phyloP scores from a whole-genome alignment of 768 basidiomycete species.

The Phylloporus sp. region DNA sequence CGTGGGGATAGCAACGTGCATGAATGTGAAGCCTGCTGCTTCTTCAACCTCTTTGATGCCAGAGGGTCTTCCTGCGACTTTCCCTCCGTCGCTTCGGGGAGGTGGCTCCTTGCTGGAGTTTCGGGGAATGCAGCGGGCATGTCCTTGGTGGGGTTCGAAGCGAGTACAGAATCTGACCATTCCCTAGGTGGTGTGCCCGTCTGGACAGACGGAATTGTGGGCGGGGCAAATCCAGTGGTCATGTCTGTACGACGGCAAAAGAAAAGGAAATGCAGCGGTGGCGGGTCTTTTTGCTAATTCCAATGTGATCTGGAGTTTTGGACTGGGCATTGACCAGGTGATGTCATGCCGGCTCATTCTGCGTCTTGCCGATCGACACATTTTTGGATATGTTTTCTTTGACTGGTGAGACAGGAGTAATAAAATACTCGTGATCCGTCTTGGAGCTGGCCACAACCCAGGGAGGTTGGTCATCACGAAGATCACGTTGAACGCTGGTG shows the following conservation, averaged over 20 bases:
- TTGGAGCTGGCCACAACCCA: too few relatives aligned
- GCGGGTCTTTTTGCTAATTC: slow-evolving; percentile 1
- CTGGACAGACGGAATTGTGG: slow-evolving; percentile 15
- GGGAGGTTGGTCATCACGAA: too few relatives aligned
- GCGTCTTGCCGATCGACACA: slow-evolving; percentile 6
- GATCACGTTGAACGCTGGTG: too few relatives aligned
- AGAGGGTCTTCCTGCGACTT: not conserved
- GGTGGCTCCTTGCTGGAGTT: not conserved
- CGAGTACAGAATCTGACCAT: slow-evolving; percentile 18
- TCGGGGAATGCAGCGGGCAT: slow-evolving; percentile 1
- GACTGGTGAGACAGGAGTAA: too few relatives aligned
- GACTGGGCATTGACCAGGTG: slow-evolving; percentile 13
- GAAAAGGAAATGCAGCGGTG: not conserved
- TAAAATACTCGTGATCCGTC: too few relatives aligned
- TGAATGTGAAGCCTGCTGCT: slow-evolving; percentile 1
- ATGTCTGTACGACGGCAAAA: slow-evolving; percentile 4
- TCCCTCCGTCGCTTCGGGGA: not conserved
- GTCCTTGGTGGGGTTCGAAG: slow-evolving; percentile 4
- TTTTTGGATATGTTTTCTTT: not conserved
- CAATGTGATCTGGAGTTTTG: not conserved
- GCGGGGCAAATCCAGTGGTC: slow-evolving; percentile 7
- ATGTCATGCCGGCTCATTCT: slow-evolving; percentile 24
- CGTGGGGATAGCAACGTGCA: slow-evolving; percentile 7
- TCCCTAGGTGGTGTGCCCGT: slow-evolving; percentile 16
- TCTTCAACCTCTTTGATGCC: not conserved